Base-by-base conservation (phyloP, 306 rosid genomes). In the Castanea crenata region DNA sequence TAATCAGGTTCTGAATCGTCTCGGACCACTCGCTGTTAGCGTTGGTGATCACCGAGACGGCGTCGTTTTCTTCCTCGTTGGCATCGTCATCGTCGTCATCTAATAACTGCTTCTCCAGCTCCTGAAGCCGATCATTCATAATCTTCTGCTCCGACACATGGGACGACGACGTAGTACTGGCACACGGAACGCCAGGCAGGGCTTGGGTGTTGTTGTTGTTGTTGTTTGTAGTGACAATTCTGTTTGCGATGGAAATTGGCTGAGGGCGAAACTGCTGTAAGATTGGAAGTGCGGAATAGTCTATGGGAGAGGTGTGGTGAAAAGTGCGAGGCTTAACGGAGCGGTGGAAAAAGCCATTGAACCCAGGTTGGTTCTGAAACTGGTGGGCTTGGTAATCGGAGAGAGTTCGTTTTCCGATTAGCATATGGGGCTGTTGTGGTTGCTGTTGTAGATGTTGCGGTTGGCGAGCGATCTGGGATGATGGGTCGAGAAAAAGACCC, bases 51-150 rank as follows among this genome's bases (percentile, higher is more conserved):
- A 75, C 97, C 5, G 97, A 91, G 0, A 59, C 89, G 3, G 85
- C 86, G 69, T 92, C 99, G 14, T 70, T 89, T 75, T 80, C 96
- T 5, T 86, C 86, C 0, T 81, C 89, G 69, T 11, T 27, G 1
- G 88, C 95, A 0, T 95, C 97, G 80, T 79, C 87, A 25, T 95
- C 98, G 51, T 92, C 96, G 23, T 95, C 98, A 41, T 91, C 94
- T 7, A 93, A 83, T 54, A 95, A 95, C 84, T 93, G 88, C 19
- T 95, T 95, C 74, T 91, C 99, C 74, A 95, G 75, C 78, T 93
- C 98, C 76, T 70, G 93, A 34, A 95, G 89, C 41, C 86, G 78
- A 65, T 86, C 78, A 76, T 91, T 85, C 76, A 91, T 82, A 56
- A 71, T 81, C 79, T 88, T 91, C 82, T 88, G 88, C 54, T 90